Evolutionary conservation across 1,139 yeast species (phyloP).

Genomic region (Yarrowia galli): DNA sequence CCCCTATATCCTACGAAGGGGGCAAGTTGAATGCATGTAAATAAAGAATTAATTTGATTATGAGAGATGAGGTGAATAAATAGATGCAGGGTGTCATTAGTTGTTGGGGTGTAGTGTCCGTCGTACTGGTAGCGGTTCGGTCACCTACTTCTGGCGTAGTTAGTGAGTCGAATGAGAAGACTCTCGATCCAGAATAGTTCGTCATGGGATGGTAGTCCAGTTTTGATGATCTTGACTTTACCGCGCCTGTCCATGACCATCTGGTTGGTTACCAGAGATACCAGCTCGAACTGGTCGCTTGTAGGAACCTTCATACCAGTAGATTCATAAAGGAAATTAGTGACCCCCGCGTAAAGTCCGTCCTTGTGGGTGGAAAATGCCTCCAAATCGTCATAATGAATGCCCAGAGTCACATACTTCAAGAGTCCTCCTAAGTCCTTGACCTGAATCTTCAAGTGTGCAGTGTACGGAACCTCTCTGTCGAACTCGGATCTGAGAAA

Average conservation of each 20-base stretch:
- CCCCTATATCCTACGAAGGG: background rate
- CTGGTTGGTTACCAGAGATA: slow-evolving; percentile 13
- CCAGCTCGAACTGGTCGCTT: slow-evolving; percentile 22
- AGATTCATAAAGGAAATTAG: slow-evolving; percentile 22
- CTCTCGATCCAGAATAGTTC: slow-evolving; percentile 22
- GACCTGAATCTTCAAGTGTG: slow-evolving; percentile 11
- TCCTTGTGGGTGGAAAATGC: slow-evolving; percentile 1
- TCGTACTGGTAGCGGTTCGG: no score
- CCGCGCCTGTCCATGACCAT: slow-evolving; percentile 16
- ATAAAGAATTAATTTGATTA: slow-evolving; percentile 26
- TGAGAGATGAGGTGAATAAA: slow-evolving; percentile 8
- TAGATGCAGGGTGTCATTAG: slow-evolving; percentile 6
- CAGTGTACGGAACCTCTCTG: slow-evolving; percentile 10
- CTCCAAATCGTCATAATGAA: slow-evolving; percentile 18
- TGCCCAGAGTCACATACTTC: slow-evolving; percentile 4
- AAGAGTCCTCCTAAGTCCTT: slow-evolving; percentile 18
- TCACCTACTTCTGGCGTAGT: slow-evolving; percentile 11
- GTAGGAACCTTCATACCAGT: slow-evolving; percentile 9
- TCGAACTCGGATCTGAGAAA: slow-evolving; percentile 12
- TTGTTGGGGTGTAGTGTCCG: no score
- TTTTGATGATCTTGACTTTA: slow-evolving; percentile 16
- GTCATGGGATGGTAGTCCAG: background rate
- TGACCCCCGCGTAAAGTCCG: slow-evolving; percentile 16
- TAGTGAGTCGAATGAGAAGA: slow-evolving; percentile 5
- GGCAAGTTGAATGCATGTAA: slow-evolving; percentile 29